Evolutionary conservation across 2,329 filamentous ascomycete genomes (phyloP).

Genomic region (Apiospora saccharicola): DNA sequence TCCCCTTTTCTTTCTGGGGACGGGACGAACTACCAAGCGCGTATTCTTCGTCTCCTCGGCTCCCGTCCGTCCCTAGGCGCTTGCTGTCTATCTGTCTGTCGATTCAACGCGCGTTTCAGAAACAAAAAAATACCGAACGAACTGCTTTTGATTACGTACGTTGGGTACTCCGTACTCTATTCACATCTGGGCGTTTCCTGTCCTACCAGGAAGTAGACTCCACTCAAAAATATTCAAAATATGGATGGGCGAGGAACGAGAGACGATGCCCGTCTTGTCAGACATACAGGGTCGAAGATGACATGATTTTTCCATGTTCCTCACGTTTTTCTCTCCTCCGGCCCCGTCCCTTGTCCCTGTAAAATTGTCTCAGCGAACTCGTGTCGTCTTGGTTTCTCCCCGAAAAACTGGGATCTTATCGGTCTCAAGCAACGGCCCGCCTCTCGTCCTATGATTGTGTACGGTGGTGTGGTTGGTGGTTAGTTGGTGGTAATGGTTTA

Average conservation of each 20-base stretch:
- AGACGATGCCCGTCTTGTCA: neutral
- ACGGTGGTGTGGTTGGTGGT: no score
- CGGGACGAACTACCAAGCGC: neutral
- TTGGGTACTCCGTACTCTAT: no score
- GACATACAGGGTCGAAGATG: neutral
- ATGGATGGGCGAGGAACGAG: no score
- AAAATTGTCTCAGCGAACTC: neutral
- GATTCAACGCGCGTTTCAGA: neutral
- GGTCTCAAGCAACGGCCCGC: slow-evolving; percentile 2
- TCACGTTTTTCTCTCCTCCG: neutral
- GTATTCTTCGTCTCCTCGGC: neutral
- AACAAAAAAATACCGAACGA: no score
- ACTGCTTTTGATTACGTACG: no score
- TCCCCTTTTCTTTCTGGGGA: neutral
- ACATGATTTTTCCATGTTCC: neutral
- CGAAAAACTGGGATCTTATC: slow-evolving; percentile 5
- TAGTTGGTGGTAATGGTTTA: no score
- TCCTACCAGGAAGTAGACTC: no score
- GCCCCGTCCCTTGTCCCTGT: neutral
- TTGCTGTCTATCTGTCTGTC: neutral
- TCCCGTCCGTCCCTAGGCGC: neutral
- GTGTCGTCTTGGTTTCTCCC: slow-evolving; percentile 5
- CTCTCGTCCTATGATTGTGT: neutral
- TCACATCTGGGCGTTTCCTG: no score
- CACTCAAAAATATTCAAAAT: no score